These are phyloP conservation scores for Elasticomyces elasticus DNA, from an alignment of 495 filamentous ascomycete genomes.

Conservation along the genomic window DNA sequence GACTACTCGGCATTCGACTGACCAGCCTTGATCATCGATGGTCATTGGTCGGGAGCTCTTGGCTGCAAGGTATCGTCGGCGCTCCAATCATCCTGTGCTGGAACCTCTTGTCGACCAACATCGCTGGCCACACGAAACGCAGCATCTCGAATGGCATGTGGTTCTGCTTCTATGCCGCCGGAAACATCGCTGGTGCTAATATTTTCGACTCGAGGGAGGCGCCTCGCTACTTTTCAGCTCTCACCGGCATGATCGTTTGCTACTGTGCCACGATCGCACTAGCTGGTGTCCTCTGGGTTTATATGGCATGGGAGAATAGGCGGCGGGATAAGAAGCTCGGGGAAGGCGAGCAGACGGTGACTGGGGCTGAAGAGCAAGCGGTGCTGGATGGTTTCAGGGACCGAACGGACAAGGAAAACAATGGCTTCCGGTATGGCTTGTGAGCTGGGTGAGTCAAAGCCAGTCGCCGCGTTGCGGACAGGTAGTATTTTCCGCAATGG, in stretches of 20 bases:
- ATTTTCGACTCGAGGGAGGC: constrained; percentile 27
- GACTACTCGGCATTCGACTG: constrained; percentile 38
- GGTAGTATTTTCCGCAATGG: no score
- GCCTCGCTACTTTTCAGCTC: constrained; percentile 29
- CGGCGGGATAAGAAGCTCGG: background rate
- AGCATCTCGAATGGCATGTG: constrained; percentile 25
- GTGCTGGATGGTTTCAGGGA: constrained; percentile 6
- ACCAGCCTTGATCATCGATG: constrained; percentile 38
- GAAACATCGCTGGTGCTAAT: constrained; percentile 29
- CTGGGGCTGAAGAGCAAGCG: constrained; percentile 1
- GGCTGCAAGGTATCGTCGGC: constrained; percentile 31
- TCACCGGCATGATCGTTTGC: constrained; percentile 20
- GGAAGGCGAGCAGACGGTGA: background rate
- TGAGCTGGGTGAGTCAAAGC: no score
- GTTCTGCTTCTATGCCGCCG: constrained; percentile 26
- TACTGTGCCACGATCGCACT: constrained; percentile 1
- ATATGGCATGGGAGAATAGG: constrained; percentile 8
- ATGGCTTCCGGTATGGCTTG: constrained; percentile 2
- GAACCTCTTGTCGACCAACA: constrained; percentile 9
- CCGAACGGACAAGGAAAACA: constrained; percentile 2
- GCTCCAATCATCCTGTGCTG: constrained; percentile 11
- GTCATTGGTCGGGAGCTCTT: constrained; percentile 44
- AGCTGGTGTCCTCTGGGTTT: background rate
- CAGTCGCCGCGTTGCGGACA: no score
- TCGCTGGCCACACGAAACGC: constrained; percentile 31